Conservation (phyloP, 129 eudicot species). For the Silybum marianum region DNA sequence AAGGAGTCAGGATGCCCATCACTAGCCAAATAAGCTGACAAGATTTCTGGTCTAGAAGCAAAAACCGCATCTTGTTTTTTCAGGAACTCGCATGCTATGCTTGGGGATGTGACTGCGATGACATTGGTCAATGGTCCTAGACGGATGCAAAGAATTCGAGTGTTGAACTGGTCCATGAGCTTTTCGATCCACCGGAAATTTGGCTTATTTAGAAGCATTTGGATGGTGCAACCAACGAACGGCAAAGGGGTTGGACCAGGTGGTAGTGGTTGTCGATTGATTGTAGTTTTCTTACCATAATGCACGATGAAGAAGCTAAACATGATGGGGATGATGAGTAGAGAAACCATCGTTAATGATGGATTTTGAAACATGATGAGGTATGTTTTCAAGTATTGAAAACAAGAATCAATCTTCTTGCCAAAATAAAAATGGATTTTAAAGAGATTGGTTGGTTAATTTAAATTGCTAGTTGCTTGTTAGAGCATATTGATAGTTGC, state of each 20-base stretch:
- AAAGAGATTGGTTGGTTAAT: too few species aligned
- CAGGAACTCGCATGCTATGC: slow-evolving; percentile 40
- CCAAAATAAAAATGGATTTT: too few species aligned
- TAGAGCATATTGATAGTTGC: neutral
- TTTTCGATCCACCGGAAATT: slow-evolving; percentile 47
- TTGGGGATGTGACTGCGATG: slow-evolving; percentile 36
- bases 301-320: neutral
- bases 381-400: neutral
- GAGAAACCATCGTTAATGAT: neutral
- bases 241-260: slow-evolving; percentile 45
- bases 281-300: neutral
- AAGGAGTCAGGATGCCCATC: slow-evolving; percentile 19
- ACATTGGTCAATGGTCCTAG: slow-evolving; percentile 35
- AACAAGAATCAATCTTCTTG: too few species aligned
- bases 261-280: too few species aligned
- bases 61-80: slow-evolving; percentile 42
- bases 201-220: slow-evolving; percentile 29
- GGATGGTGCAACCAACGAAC: slow-evolving; percentile 29
- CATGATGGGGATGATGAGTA: neutral
- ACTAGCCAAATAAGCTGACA: slow-evolving; percentile 30
- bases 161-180: slow-evolving; percentile 38
- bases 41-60: slow-evolving; percentile 36
- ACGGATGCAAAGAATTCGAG: slow-evolving; percentile 38
- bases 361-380: neutral
- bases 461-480: too few species aligned